A percentile compares a stretch with the other conserved stretches of the same genome.
Evolutionary conservation across 1,284 basidiomycete species (phyloP).

Genomic region (Phylloporus gajari): DNA sequence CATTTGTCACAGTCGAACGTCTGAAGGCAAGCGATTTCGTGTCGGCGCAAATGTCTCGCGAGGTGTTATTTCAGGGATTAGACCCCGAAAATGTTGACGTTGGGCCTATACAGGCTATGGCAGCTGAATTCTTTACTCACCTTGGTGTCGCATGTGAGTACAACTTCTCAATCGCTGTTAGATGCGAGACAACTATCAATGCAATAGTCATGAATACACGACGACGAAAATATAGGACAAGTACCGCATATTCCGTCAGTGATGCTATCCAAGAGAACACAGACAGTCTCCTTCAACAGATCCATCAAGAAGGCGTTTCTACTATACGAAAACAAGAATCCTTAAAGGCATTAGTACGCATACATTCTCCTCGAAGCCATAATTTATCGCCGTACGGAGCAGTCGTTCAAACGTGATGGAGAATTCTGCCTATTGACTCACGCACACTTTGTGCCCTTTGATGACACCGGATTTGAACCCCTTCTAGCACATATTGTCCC

Average conservation of each 20-base stretch:
- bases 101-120: not conserved
- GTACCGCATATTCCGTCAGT: not conserved
- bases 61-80: not conserved
- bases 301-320: not conserved
- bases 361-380: not conserved
- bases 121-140: not conserved
- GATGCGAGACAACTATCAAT: not conserved
- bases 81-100: not conserved
- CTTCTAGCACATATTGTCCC: not conserved
- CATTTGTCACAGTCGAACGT: not conserved
- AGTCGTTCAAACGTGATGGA: not conserved
- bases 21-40: not conserved
- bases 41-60: not conserved
- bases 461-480: not conserved
- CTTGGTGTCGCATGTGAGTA: not conserved
- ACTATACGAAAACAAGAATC: not conserved
- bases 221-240: not conserved
- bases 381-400: not conserved
- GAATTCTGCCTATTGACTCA: not conserved
- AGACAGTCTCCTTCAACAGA: not conserved
- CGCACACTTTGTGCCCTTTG: not conserved
- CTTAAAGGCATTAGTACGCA: not conserved
- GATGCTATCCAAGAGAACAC: not conserved
- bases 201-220: not conserved
- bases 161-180: not conserved